Evolutionary conservation across 768 basidiomycete genomes (phyloP), one percentile per base, ranked within the genome.

Genomic region (Boletus vermiculosoides): DNA sequence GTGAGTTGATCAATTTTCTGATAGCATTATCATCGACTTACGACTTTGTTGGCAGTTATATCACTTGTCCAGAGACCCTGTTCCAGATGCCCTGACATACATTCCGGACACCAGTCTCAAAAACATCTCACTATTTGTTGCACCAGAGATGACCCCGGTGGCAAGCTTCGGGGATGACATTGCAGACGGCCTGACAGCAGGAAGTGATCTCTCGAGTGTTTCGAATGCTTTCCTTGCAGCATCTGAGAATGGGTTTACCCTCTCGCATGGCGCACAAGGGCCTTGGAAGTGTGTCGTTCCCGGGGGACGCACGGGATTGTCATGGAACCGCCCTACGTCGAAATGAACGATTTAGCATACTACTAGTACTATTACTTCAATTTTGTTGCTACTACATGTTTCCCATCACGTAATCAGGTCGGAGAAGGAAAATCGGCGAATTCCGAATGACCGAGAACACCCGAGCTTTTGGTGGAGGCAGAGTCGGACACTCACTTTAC

Each of bases 231-330:
- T 85, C 45, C 49, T 80, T n/a, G 79, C 75, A 2, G 74, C 74
- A 12, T 84, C 81, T 51, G 84, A 84, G 65, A 82, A 83, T 54
- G 83, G 83, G 10, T 79, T 83, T 57, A 63, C 68, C 3, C 60
- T 81, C 18, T 62, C 78, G 18, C 66, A 66, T 23, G 66, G 67
- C 9, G 51, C 57, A 23, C 68, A 77, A 49, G 44, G 62, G 30
- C 48, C 69, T 9, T 81, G 81, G 81, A 76, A 65, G 51, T 81
- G 80, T 59, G 69, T 67, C 11, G 67, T 76, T 37, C 71, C 77
- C 0, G 80, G 81, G 7, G 66, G 59, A 22, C 66, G 58, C 20
- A 33, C 48, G 4, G 48, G 57, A 44, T 34, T 73, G 39, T 58
- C 51, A 16, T 70, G 66, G 63, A 36, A n/a, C 33, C 15, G 22